These are phyloP conservation scores for Phaeosphaeria sp. DNA, from an alignment of 2,329 filamentous ascomycete species.

Conservation along the genomic window DNA sequence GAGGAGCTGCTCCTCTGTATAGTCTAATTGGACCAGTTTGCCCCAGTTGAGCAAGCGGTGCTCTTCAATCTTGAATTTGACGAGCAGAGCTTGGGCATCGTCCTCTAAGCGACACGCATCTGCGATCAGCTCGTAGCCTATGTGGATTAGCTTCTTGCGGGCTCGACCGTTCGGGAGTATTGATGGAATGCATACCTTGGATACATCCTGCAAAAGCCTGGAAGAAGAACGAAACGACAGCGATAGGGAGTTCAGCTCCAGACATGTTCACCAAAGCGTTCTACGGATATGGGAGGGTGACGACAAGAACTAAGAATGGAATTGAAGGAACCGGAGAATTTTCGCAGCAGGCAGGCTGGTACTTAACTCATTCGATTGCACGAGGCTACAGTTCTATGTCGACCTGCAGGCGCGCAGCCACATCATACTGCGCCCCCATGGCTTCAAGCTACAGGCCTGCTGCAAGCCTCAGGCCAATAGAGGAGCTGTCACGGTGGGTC, in stretches of 20 bases:
- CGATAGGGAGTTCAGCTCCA: conserved; percentile 30
- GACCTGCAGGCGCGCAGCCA: conserved; percentile 21
- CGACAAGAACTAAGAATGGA: background rate
- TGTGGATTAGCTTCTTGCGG: background rate
- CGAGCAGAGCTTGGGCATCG: conserved; percentile 41
- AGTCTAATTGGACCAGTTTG: conserved; percentile 39
- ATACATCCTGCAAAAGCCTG: conserved; percentile 48
- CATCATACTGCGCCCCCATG: conserved; percentile 37
- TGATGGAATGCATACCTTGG: conserved; percentile 26
- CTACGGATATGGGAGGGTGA: background rate
- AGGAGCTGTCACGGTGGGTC: conserved; percentile 8
- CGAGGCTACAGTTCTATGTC: conserved; percentile 20
- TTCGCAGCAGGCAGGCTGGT: conserved; percentile 17
- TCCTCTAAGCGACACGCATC: conserved; percentile 43
- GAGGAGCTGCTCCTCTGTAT: conserved; percentile 38
- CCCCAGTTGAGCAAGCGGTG: conserved; percentile 49
- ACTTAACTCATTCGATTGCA: conserved; percentile 16
- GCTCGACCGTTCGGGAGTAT: background rate
- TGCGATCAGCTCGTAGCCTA: conserved; percentile 47
- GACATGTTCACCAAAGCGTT: conserved; percentile 12
- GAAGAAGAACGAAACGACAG: conserved; percentile 41
- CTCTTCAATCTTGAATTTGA: conserved; percentile 48
- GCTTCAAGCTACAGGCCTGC: conserved; percentile 19
- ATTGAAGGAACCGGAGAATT: background rate
- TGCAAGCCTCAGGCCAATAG: conserved; percentile 26